Percentiles rank a stretch among this genome's conserved stretches.
Conservation (phyloP, 768 basidiomycete species). For the Auriscalpium orientale region DNA sequence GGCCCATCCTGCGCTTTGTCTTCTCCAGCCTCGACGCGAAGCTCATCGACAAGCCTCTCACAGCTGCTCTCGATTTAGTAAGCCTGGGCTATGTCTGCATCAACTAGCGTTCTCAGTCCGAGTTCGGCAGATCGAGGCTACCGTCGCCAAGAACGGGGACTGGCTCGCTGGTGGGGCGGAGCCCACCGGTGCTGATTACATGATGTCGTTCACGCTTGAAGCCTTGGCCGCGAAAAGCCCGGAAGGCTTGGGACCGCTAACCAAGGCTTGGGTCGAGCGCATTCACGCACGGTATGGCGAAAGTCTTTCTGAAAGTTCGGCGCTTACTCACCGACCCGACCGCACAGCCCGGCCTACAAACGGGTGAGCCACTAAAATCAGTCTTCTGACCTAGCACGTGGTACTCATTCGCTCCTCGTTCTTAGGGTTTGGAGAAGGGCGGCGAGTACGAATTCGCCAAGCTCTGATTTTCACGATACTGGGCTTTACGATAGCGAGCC, state of each 20-base stretch:
- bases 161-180: slow-evolving; percentile 32
- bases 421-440: slow-evolving; percentile 21
- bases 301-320: not conserved
- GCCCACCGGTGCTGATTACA: slow-evolving; percentile 37
- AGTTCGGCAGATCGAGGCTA: slow-evolving; percentile 31
- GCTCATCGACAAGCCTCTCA: slow-evolving; percentile 23
- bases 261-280: slow-evolving; percentile 26
- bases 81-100: not conserved
- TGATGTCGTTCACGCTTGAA: slow-evolving; percentile 35
- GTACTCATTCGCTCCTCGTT: not conserved
- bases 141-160: slow-evolving; percentile 24
- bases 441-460: slow-evolving; percentile 24
- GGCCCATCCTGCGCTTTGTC: slow-evolving; percentile 25
- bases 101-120: not conserved
- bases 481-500: not conserved
- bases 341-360: slow-evolving; percentile 23
- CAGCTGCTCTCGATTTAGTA: slow-evolving; percentile 24
- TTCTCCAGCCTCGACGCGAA: slow-evolving; percentile 21
- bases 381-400: not conserved
- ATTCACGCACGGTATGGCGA: slow-evolving; percentile 27
- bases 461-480: not conserved
- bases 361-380: slow-evolving; percentile 7
- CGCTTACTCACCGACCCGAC: not conserved
- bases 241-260: slow-evolving; percentile 24
- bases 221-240: slow-evolving; percentile 12